Conservation (phyloP, 192 early-diverging fungal species). For the Coemansia sp. region DNA sequence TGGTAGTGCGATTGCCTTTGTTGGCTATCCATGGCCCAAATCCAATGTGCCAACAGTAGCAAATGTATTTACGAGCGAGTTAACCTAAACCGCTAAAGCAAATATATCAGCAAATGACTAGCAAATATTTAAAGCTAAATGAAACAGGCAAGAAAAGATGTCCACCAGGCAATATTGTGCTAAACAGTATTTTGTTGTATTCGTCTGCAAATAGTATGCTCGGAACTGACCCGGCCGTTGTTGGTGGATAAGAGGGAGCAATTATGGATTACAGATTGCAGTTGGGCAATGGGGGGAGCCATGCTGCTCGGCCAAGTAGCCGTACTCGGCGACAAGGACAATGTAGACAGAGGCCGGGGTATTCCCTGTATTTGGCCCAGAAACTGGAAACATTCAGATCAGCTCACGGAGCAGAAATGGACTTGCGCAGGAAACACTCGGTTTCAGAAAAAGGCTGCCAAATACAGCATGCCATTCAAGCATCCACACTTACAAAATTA, state of each 20-base stretch:
- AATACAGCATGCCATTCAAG: background rate
- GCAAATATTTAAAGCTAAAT: background rate
- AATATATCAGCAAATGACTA: conserved; percentile 2
- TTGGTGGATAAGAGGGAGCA: background rate
- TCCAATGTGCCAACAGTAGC: background rate
- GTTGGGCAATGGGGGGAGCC: background rate
- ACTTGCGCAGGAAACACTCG: background rate
- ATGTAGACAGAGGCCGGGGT: conserved; percentile 4
- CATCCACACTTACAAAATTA: background rate
- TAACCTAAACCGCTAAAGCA: background rate
- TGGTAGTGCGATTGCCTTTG: conserved; percentile 27
- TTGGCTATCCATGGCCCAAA: conserved; percentile 21
- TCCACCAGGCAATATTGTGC: background rate
- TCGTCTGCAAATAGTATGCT: background rate
- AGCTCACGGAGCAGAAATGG: background rate
- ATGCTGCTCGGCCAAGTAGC: background rate
- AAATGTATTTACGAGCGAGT: conserved; percentile 1
- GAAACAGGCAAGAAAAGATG: background rate
- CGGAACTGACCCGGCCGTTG: background rate
- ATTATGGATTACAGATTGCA: background rate
- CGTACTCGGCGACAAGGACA: conserved; percentile 6
- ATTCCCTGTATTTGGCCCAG: conserved; percentile 1
- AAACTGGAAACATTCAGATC: background rate
- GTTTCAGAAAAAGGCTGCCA: background rate
- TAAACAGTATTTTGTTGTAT: background rate